A percentile compares a stretch with the other conserved stretches of the same genome.
Evolutionary conservation across 306 rosid genomes (phyloP).

Genomic region (Cicer arietinum): DNA sequence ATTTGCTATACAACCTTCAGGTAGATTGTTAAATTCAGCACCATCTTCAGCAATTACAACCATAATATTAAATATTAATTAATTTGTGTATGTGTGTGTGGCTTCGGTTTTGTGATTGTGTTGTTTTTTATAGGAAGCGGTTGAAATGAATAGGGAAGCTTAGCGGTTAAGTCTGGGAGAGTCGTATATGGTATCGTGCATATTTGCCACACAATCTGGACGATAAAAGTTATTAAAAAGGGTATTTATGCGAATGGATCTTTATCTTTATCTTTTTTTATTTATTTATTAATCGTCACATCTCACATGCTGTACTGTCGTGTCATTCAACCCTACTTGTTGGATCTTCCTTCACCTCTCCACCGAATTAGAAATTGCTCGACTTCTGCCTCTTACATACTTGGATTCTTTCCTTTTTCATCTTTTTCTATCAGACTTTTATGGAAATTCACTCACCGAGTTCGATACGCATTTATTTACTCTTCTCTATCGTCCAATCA

Average conservation of each 20-base stretch:
- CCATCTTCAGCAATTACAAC: not conserved
- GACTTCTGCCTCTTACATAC: no score
- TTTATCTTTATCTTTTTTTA: conserved; percentile 21
- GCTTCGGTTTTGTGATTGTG: no score
- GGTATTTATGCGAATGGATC: not conserved
- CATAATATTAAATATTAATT: no score
- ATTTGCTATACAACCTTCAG: conserved; percentile 74
- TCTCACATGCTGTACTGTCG: conserved; percentile 1
- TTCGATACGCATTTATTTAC: no score
- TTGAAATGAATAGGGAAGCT: conserved; percentile 25
- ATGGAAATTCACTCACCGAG: no score
- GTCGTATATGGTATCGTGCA: not conserved
- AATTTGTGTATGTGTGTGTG: no score
- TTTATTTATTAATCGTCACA: not conserved
- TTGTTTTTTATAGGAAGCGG: conserved; percentile 13
- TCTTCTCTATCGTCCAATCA: no score
- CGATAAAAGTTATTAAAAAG: conserved; percentile 9
- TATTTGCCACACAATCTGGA: conserved; percentile 23
- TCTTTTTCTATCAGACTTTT: no score
- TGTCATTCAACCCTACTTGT: not conserved
- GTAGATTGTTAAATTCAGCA: conserved; percentile 50
- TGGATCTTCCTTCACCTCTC: conserved; percentile 10
- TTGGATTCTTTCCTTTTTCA: no score
- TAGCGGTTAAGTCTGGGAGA: conserved; percentile 39
- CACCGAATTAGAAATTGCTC: not conserved